Evolutionary conservation across 2,329 filamentous ascomycete genomes (phyloP).

Genomic region (Pseudogymnoascus sp.): DNA sequence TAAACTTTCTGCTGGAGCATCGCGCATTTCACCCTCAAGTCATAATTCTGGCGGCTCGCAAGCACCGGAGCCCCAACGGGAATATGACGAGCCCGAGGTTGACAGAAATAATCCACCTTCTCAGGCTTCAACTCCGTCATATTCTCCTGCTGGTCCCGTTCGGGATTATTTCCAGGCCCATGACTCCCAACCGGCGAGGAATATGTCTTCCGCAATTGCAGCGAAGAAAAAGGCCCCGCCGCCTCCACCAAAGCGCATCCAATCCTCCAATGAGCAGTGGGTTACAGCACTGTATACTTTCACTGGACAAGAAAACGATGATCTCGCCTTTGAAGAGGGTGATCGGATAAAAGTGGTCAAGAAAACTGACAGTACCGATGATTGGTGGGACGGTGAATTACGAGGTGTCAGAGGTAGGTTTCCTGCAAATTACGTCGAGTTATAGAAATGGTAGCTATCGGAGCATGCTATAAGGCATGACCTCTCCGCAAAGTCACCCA

Average conservation of each 20-base stretch:
- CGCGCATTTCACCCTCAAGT: constrained; percentile 14
- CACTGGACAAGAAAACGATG: constrained; percentile 58
- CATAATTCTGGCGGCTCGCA: background rate
- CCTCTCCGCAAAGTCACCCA: background rate
- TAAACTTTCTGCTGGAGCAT: constrained; percentile 25
- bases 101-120: background rate
- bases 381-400: constrained; percentile 82
- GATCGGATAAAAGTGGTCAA: constrained; percentile 70
- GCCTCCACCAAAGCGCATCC: constrained; percentile 55
- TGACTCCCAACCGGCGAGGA: background rate
- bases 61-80: background rate
- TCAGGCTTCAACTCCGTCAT: constrained; percentile 7
- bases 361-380: constrained; percentile 70
- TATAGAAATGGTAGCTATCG: background rate
- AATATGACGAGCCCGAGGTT: background rate
- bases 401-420: constrained; percentile 62
- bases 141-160: constrained; percentile 23
- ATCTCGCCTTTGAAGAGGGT: constrained; percentile 67
- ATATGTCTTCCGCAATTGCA: constrained; percentile 18
- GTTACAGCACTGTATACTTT: constrained; percentile 72
- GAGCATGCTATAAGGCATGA: background rate
- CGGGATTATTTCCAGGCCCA: constrained; percentile 24
- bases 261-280: constrained; percentile 42
- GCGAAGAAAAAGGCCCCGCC: constrained; percentile 69
- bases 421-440: constrained; percentile 62